Conservation (phyloP, 116 monocot genomes). For the Papilionanthe hybrid region DNA sequence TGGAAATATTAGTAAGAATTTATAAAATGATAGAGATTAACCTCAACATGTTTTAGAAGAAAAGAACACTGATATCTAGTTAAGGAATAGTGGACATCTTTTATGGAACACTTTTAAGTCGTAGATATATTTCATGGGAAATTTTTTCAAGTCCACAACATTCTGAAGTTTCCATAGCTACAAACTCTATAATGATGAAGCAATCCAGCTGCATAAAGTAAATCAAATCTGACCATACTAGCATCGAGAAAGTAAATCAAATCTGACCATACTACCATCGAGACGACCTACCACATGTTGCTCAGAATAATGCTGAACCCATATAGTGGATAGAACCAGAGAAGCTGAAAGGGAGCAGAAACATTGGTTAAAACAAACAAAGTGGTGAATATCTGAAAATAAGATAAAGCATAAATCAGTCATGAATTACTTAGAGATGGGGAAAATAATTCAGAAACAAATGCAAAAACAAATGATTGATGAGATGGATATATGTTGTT, state of each 20-base stretch:
- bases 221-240: neutral
- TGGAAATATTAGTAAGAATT: neutral
- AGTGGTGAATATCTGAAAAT: neutral
- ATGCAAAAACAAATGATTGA: neutral
- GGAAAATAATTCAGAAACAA: neutral
- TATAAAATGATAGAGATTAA: neutral
- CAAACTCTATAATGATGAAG: neutral
- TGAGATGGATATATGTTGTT: neutral
- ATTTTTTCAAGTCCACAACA: neutral
- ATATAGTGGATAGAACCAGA: constrained; percentile 97
- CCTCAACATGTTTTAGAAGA: neutral
- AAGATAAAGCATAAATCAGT: neutral
- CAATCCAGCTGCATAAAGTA: neutral
- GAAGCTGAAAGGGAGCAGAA: constrained; percentile 47
- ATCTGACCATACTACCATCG: neutral
- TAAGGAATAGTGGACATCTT: neutral
- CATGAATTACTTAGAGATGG: neutral
- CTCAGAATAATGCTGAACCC: constrained; percentile 80
- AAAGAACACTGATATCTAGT: neutral
- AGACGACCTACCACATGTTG: constrained; percentile 64
- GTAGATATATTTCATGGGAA: neutral
- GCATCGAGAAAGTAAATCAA: neutral
- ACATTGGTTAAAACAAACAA: neutral
- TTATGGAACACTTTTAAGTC: neutral
- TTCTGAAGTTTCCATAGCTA: neutral